A percentile compares a stretch with the other conserved stretches of the same genome.
These are phyloP conservation scores for Triangularia setosa DNA, from an alignment of 2,329 filamentous ascomycete genomes.

Conservation along the genomic window DNA sequence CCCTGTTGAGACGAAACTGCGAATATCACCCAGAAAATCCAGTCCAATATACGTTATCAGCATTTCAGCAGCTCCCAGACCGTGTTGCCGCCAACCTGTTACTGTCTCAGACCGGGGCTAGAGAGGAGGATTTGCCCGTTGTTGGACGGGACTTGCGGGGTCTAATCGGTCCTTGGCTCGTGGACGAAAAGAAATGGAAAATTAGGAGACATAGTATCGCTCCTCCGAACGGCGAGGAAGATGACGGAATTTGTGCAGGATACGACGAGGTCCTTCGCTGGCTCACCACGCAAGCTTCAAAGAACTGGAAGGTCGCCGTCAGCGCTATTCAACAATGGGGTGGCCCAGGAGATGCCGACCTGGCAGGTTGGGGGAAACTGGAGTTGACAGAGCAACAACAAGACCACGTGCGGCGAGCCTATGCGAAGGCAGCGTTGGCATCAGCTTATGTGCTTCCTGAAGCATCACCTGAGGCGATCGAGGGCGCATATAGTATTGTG, in stretches of 20 bases:
- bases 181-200: constrained; percentile 58
- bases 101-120: constrained; percentile 51
- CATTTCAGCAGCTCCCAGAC: constrained; percentile 61
- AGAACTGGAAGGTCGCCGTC: constrained; percentile 59
- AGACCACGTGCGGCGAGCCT: constrained; percentile 57
- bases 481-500: constrained; percentile 57
- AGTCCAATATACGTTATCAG: constrained; percentile 51
- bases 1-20: constrained; percentile 63
- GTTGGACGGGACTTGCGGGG: constrained; percentile 64
- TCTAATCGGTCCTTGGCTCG: constrained; percentile 70
- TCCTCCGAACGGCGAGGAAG: constrained; percentile 27
- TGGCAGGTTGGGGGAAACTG: constrained; percentile 55
- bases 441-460: constrained; percentile 64
- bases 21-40: constrained; percentile 61
- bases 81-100: constrained; percentile 57
- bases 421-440: constrained; percentile 64
- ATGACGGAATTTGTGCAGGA: constrained; percentile 46
- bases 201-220: constrained; percentile 22
- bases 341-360: constrained; percentile 65
- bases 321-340: constrained; percentile 67
- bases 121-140: constrained; percentile 36
- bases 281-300: constrained; percentile 57
- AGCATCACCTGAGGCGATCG: constrained; percentile 53
- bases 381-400: constrained; percentile 60
- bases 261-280: constrained; percentile 69